Base-by-base conservation (phyloP, 2,329 filamentous ascomycete species). In the Epichloe festucae region DNA sequence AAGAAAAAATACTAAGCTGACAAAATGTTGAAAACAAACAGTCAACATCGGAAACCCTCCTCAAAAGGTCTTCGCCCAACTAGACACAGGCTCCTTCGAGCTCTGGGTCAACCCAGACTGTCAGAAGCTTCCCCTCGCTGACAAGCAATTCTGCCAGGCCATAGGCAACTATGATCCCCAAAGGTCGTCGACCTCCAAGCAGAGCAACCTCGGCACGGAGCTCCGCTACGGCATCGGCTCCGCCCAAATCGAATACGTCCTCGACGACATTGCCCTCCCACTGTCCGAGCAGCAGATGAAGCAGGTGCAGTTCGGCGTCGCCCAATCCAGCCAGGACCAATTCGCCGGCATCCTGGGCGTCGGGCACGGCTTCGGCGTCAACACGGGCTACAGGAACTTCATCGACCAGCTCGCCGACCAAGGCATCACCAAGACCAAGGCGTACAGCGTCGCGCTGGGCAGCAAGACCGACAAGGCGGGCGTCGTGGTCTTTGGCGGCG, bases 311-410 rank as follows among this genome's bases (percentile, higher is more conserved):
- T 84, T 87, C 54, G 83, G 82, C 54, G 76, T 85, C 39, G 82
- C 82, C n/a, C 75, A 73, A 40, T 58, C 62, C 12, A 71, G 70
- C 5, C 54, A 63, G 14, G 70, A 76, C 54, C 70, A 76, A 55
- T 76, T 74, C 53, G 68, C 74, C 0, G 76, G 76, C 39, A 87
- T 93, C 46, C 66, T 94, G 19, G 88, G 88, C 21, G 83, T 93
- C 52, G 87, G 87, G 23, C 87, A 87, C 62, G 72, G 79, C 3
- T 21, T 66, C 12, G 73, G 71, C 38, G 56, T 70, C 49, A 75
- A 71, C 27, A 73, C 70, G 2, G 59, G 56, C 8, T 78, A 79
- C 59, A 68, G 63, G 54, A 78, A 76, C 61, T 72, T 79, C 52
- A 58, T 79, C 55, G 76, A 78, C 62, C 67, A 76, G 59, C 65